Evolutionary conservation across 257 asterid species (phyloP), one percentile per base, ranked within the genome.

Genomic region (Haberlea rhodopensis): DNA sequence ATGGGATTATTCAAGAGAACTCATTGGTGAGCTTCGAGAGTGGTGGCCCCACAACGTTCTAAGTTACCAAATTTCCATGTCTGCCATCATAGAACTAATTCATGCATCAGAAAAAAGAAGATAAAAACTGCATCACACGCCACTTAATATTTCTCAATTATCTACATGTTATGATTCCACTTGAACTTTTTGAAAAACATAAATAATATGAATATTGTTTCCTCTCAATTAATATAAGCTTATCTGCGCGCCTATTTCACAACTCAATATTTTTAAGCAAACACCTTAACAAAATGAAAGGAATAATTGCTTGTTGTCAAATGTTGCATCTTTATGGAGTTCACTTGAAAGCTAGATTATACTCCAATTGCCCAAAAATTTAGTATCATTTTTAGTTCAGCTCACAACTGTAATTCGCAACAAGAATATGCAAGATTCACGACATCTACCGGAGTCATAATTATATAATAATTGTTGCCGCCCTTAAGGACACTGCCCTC

Each of bases 31-130:
- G 62, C 18, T 10, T 66, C 11, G n/a, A 63, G 65, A 82, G 89
- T 85, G 89, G 89, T 62, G 51, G 52, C 63, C 46, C 89, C 96
- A 88, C 89, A 84, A 75, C 65, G 73, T 31, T 67, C 63, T 25
- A 72, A 80, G 71, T 57, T 73, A 65, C 67, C 66, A 70, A 74
- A 66, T 79, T 78, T 78, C 71, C 73, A 67, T 65, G 59, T 56
- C 40, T 26, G 48, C 5, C 57, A 53, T 57, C 23, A 15, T 57
- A 23, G 37, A 53, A n/a, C 25, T 53, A 27, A 20, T 72, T 29
- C 43, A 55, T 66, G 70, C 59, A 55, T 8, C 67, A 55, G 58
- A 28, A 53, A 24, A 28, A 55, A 65, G 28, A 57, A 67, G 72
- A 68, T 55, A 60, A 74, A 29, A 53, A 61, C 55, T 49, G 43